Conservation (phyloP, 2,329 filamentous ascomycete genomes). For the Aureobasidium lini region DNA sequence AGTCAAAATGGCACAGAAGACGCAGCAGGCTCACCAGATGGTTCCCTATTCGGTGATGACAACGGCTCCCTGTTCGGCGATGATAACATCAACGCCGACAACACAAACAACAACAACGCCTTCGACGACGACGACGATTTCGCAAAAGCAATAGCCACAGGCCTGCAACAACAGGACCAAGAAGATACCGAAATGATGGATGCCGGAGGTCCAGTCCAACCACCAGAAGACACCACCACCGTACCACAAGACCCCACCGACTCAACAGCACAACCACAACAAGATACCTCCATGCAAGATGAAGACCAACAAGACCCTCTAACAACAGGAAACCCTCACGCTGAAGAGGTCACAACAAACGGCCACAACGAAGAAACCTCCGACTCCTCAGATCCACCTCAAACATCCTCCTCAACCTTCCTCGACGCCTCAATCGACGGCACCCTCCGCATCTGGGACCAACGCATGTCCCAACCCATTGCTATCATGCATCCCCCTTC, state of each 20-base stretch:
- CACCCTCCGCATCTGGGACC: conserved; percentile 86
- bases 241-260: not conserved
- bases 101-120: conserved; percentile 39
- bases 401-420: conserved; percentile 69
- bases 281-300: not conserved
- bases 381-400: conserved; percentile 29
- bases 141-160: conserved; percentile 59
- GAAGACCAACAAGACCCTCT: conserved; percentile 7
- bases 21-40: conserved; percentile 57
- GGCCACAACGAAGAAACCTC: conserved; percentile 21
- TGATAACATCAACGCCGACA: conserved; percentile 48
- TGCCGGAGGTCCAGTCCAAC: conserved; percentile 35
- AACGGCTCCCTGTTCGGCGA: conserved; percentile 75
- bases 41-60: conserved; percentile 80
- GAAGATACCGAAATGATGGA: conserved; percentile 40
- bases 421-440: conserved; percentile 84
- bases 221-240: conserved; percentile 24
- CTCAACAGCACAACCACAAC: conserved; percentile 5
- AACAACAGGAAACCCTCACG: conserved; percentile 45
- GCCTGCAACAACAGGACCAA: conserved; percentile 33
- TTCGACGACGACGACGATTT: conserved; percentile 76
- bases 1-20: conserved; percentile 45
- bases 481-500: conserved; percentile 69
- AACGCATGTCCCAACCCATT: conserved; percentile 65
- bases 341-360: conserved; percentile 35